Conservation (phyloP, 352 stramenopile species). For the Globisporangium cystogenes region DNA sequence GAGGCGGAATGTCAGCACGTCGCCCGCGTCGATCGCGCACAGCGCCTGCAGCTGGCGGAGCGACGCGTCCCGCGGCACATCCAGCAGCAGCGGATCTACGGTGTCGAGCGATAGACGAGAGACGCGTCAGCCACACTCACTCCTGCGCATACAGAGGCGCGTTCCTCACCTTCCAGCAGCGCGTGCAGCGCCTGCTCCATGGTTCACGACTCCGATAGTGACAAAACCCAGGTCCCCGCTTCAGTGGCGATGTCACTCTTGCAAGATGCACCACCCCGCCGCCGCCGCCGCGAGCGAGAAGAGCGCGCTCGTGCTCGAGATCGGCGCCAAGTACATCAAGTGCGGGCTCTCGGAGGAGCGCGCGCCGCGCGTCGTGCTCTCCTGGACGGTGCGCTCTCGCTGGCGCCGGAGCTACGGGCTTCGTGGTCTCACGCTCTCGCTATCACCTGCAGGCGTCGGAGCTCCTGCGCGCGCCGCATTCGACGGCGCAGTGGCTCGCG, state of each 20-base stretch:
- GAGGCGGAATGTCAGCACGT: slow-evolving; percentile 13
- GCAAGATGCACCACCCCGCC: not conserved
- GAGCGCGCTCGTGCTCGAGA: slow-evolving; percentile 72
- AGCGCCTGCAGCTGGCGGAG: slow-evolving; percentile 13
- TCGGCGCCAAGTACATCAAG: slow-evolving; percentile 63
- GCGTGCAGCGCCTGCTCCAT: slow-evolving; percentile 14
- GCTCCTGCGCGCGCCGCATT: slow-evolving; percentile 30
- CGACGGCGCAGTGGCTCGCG: slow-evolving; percentile 30
- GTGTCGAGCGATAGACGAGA: no score
- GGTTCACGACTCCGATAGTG: slow-evolving; percentile 10
- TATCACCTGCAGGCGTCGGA: slow-evolving; percentile 36
- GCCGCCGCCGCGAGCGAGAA: slow-evolving; percentile 31
- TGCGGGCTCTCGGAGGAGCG: slow-evolving; percentile 73
- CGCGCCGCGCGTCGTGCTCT: slow-evolving; percentile 52
- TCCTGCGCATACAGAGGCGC: no score
- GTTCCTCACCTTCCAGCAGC: slow-evolving; percentile 10
- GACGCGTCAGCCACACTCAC: not conserved
- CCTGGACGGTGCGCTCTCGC: slow-evolving; percentile 47
- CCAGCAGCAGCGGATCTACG: slow-evolving; percentile 14
- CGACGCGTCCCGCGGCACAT: slow-evolving; percentile 7
- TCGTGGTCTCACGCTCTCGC: not conserved
- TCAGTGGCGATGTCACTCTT: not conserved
- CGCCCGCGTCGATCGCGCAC: slow-evolving; percentile 9
- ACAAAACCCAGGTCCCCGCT: slow-evolving; percentile 6
- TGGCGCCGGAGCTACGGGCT: not conserved